A percentile compares a stretch with the other conserved stretches of the same genome.
Conservation (phyloP, 352 stramenopile genomes). For the Phytophthora sp. region DNA sequence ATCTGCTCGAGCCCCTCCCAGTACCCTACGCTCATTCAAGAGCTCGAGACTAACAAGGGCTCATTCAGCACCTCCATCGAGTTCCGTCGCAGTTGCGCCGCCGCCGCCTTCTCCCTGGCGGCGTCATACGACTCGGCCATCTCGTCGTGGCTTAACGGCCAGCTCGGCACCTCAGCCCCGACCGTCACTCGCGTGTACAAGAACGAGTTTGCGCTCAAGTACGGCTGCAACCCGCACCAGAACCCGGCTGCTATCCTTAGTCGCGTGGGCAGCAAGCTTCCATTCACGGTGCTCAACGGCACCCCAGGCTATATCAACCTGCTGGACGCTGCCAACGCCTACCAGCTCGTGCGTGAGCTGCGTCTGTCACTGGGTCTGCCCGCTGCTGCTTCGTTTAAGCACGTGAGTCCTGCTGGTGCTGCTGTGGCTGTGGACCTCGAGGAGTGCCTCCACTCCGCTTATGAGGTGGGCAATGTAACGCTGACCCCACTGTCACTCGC, state of each 20-base stretch:
- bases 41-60: constrained; percentile 91
- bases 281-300: constrained; percentile 91
- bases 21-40: constrained; percentile 94
- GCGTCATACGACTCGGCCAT: constrained; percentile 98
- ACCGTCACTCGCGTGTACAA: constrained; percentile 96
- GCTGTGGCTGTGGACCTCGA: constrained; percentile 98
- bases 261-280: constrained; percentile 69
- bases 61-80: constrained; percentile 90
- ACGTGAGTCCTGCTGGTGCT: constrained; percentile 96
- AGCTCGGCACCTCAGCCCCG: constrained; percentile 77
- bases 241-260: constrained; percentile 92
- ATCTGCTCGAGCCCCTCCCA: constrained; percentile 97
- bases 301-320: constrained; percentile 99
- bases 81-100: constrained; percentile 86
- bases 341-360: constrained; percentile 98
- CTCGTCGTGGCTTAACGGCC: constrained; percentile 95
- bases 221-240: constrained; percentile 99
- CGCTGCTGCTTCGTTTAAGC: constrained; percentile 98
- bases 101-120: constrained; percentile 81
- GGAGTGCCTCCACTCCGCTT: constrained; percentile 92
- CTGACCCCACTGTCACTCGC: constrained; percentile 96
- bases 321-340: constrained; percentile 98
- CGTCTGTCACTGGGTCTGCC: constrained; percentile 93
- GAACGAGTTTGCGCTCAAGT: constrained; percentile 93
- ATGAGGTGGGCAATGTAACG: constrained; percentile 92